Conservation (phyloP, 257 asterid genomes). For the Cruciata laevipes region DNA sequence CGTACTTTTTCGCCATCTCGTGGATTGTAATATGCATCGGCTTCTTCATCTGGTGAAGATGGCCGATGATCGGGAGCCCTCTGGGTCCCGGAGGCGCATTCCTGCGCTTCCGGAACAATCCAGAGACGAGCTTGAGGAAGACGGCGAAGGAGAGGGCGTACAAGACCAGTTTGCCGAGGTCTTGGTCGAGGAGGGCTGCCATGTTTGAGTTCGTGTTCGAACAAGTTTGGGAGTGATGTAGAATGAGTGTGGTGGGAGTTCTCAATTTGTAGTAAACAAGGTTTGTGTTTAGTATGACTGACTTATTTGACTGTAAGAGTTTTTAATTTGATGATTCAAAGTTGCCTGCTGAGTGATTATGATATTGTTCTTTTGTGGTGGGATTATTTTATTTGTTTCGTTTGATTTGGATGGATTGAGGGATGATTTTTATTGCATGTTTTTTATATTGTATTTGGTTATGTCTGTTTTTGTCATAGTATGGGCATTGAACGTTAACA, state of each 20-base stretch:
- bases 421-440: background rate
- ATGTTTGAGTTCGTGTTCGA: background rate
- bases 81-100: conserved; percentile 9
- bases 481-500: background rate
- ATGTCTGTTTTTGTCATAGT: background rate
- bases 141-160: background rate
- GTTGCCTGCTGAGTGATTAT: background rate
- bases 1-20: conserved; percentile 4
- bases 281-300: background rate
- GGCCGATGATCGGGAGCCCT: conserved; percentile 11
- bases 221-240: background rate
- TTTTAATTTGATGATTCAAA: background rate
- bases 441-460: background rate
- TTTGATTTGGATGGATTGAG: background rate
- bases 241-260: background rate
- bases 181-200: background rate
- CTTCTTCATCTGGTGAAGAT: conserved; percentile 11
- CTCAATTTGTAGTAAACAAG: background rate
- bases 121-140: background rate
- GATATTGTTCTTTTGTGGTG: background rate
- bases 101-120: background rate
- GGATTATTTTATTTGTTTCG: no score
- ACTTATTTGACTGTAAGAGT: conserved; percentile 2
- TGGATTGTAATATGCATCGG: conserved; percentile 12
- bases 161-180: background rate